Evolutionary conservation across 1,284 basidiomycete genomes (phyloP).

Genomic region (Mycena sp.): DNA sequence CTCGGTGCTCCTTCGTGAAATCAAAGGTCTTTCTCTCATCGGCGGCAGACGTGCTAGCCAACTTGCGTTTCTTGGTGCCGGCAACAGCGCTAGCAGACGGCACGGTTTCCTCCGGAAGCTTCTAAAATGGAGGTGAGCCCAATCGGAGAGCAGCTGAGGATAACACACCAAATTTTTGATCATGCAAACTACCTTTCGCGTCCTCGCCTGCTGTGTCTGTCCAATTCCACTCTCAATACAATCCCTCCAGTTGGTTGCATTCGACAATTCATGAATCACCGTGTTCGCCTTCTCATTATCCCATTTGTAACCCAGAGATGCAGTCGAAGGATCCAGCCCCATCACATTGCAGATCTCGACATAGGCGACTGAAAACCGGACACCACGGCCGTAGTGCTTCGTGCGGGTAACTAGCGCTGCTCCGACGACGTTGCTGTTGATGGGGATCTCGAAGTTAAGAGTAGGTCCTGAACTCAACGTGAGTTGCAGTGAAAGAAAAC

Average conservation of each 20-base stretch:
- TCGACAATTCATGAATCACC: not conserved
- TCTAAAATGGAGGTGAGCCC: not conserved
- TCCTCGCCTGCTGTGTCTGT: not conserved
- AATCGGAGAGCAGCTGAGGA: not conserved
- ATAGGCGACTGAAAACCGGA: not conserved
- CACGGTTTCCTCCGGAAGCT: not conserved
- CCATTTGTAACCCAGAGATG: constrained; percentile 8
- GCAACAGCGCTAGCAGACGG: not conserved
- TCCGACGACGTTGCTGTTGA: constrained; percentile 13
- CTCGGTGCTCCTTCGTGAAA: constrained; percentile 7
- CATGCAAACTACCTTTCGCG: not conserved
- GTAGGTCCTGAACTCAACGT: not conserved
- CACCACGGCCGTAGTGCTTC: not conserved
- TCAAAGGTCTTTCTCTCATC: not conserved
- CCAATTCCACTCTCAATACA: constrained; percentile 6
- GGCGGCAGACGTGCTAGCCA: not conserved
- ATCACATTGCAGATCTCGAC: constrained; percentile 6
- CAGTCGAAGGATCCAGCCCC: not conserved
- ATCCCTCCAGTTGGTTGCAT: not conserved
- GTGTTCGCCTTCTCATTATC: constrained; percentile 1
- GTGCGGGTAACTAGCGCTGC: not conserved
- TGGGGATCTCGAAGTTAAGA: constrained; percentile 6
- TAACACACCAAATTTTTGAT: constrained; percentile 8
- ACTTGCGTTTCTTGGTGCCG: not conserved
- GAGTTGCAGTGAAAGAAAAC: not conserved